Base-by-base conservation (phyloP, 163 green algal genomes). In the Scenedesmus sp. region DNA sequence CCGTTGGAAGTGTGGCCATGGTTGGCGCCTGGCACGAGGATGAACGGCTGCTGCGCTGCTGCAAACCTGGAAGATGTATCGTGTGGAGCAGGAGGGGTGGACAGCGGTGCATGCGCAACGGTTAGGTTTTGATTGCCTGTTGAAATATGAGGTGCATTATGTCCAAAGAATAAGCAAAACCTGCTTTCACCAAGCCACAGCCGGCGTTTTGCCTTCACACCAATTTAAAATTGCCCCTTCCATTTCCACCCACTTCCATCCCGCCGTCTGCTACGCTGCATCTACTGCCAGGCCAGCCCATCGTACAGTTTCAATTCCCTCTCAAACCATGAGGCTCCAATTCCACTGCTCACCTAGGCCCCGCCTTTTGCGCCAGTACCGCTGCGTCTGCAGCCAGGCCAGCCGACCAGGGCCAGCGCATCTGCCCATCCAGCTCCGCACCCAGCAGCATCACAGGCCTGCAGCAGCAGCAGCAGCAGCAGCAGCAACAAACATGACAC, bases 381-480 rank as follows among this genome's bases (percentile, higher is more conserved):
- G 91, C 93, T 15, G 82, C 74, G n/a, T 94, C 91, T 46, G 74
- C 52, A 3, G 91, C 77, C 16, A 92, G 70, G 4, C 46, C 46
- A 18, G 87, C 90, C 46, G 60, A 57, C 59, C 82, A 84, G 9
- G 88, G 83, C 86, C 92, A 95, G 34, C 93, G 89, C 88, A 93
- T 89, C 89, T 95, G 93, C 1, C 93, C 93, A 55, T 95, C 93
- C 66, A 95, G 86, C 88, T 94, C 91, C 3, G 87, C 93, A 1
- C 52, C 60, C 73, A 94, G 52, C 5, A 91, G 26, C 91, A 95
- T 60, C 67, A 95, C 52, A 20, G 93, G 93, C 86, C 93, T 93
- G 82, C 66, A 34, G 66, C 66, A 76, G 66, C 18, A 76, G 18
- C 66, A 76, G 7, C 10, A 73, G 12, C 64, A 73, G 59, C 10